These are phyloP conservation scores for Pterocarpus macrocarpus DNA, from an alignment of 306 rosid genomes.

Conservation along the genomic window DNA sequence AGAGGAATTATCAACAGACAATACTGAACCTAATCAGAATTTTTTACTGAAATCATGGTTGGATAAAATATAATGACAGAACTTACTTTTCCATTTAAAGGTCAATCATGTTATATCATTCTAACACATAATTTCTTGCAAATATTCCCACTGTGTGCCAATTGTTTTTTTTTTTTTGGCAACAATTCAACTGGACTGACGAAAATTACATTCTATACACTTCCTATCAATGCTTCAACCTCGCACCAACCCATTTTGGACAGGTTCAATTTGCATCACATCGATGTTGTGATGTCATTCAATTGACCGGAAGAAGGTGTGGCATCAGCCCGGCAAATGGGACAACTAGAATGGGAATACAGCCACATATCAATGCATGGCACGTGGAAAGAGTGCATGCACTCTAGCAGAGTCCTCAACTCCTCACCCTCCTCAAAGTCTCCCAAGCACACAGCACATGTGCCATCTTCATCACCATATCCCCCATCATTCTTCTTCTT, in stretches of 20 bases:
- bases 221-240: too few species aligned
- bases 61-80: too few species aligned
- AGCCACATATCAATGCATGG: conserved; percentile 77
- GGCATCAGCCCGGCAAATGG: conserved; percentile 59
- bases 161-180: too few species aligned
- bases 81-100: too few species aligned
- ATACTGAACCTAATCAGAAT: too few species aligned
- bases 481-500: background rate
- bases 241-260: background rate
- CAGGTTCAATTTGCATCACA: conserved; percentile 6
- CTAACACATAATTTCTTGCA: too few species aligned
- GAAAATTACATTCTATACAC: too few species aligned
- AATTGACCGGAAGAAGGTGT: conserved; percentile 25
- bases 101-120: too few species aligned
- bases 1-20: too few species aligned
- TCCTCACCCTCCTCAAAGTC: conserved; percentile 76
- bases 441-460: conserved; percentile 65
- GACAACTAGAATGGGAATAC: conserved; percentile 63
- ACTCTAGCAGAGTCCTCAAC: conserved; percentile 62
- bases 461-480: conserved; percentile 44
- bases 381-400: conserved; percentile 70
- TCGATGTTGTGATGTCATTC: conserved; percentile 2
- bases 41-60: too few species aligned
- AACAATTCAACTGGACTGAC: too few species aligned
- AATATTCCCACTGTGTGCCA: too few species aligned